These are phyloP conservation scores for Raphanus raphanistrum DNA, from an alignment of 345 rosid genomes.

Conservation along the genomic window DNA sequence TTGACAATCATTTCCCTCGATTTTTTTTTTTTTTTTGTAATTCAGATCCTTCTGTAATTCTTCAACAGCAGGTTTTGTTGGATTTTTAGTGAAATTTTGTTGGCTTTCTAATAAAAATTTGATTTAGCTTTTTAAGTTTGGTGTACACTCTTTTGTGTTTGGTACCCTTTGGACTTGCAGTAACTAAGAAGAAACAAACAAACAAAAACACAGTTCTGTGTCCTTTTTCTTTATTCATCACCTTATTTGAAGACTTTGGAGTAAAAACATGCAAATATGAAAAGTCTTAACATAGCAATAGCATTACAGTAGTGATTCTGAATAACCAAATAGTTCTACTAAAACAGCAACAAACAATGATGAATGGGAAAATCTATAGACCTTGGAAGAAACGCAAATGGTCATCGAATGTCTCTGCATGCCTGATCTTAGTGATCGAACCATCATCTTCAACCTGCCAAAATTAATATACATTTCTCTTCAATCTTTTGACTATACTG, in stretches of 20 bases:
- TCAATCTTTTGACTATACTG: neutral
- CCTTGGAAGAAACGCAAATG: slow-evolving; percentile 75
- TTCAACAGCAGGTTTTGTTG: slow-evolving; percentile 18
- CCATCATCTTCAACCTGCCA: slow-evolving; percentile 86
- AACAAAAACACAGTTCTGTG: too few species aligned
- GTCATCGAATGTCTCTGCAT: slow-evolving; percentile 81
- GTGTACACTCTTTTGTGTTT: neutral
- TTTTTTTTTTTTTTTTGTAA: neutral
- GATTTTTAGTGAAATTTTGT: neutral
- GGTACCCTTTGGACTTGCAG: too few species aligned
- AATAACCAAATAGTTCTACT: slow-evolving; percentile 5
- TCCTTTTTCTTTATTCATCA: neutral
- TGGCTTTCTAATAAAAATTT: neutral
- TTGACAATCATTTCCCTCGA: slow-evolving; percentile 26
- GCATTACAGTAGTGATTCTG: slow-evolving; percentile 5
- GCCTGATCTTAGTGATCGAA: slow-evolving; percentile 72
- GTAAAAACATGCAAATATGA: neutral
- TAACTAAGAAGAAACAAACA: too few species aligned
- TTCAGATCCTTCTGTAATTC: neutral
- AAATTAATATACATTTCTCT: neutral
- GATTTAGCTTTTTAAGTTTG: neutral
- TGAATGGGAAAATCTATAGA: slow-evolving; percentile 40
- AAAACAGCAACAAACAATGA: slow-evolving; percentile 18
- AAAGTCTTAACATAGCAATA: slow-evolving; percentile 5
- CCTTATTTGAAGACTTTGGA: slow-evolving; percentile 2